These are phyloP conservation scores for Sarocladiaceae sp. DNA, from an alignment of 2,329 filamentous ascomycete genomes.

Conservation along the genomic window DNA sequence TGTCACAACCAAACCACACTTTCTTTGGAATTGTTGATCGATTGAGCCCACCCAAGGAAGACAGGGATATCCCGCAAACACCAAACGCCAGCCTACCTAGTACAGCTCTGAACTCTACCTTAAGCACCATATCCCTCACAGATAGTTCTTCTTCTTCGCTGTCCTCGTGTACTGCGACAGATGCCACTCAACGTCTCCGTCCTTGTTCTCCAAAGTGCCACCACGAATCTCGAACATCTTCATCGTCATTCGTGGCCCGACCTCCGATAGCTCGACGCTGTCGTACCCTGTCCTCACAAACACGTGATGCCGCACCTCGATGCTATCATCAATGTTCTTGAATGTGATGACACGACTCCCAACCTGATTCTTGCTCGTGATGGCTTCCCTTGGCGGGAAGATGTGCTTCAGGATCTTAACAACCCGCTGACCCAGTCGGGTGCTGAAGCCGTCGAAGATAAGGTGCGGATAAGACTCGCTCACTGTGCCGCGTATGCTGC, in stretches of 20 bases:
- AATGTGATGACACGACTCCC: constrained; percentile 89
- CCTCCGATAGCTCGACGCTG: constrained; percentile 81
- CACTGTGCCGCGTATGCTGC: constrained; percentile 78
- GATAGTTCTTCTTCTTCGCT: constrained; percentile 89
- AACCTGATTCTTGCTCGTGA: constrained; percentile 65
- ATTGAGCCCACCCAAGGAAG: constrained; percentile 2
- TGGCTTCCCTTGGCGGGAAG: constrained; percentile 80
- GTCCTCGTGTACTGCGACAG: constrained; percentile 93
- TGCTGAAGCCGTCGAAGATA: constrained; percentile 90
- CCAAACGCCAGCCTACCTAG: constrained; percentile 1
- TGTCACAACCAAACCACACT: too few relatives aligned
- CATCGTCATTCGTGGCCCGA: constrained; percentile 97
- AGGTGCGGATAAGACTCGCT: constrained; percentile 90
- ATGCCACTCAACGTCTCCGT: constrained; percentile 95
- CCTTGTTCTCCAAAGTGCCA: constrained; percentile 88
- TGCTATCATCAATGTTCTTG: constrained; percentile 87
- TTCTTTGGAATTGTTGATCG: background rate
- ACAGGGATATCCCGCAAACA: constrained; percentile 7
- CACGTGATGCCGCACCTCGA: constrained; percentile 76
- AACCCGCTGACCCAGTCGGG: constrained; percentile 71
- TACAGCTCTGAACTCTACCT: background rate
- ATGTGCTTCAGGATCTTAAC: constrained; percentile 90
- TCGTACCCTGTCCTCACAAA: constrained; percentile 91
- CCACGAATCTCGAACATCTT: constrained; percentile 86
- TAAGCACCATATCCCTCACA: constrained; percentile 43